A percentile compares a stretch with the other conserved stretches of the same genome.
phyloP scores from a whole-genome alignment of 2,329 filamentous ascomycete species.

The Monosporascus sp. region DNA sequence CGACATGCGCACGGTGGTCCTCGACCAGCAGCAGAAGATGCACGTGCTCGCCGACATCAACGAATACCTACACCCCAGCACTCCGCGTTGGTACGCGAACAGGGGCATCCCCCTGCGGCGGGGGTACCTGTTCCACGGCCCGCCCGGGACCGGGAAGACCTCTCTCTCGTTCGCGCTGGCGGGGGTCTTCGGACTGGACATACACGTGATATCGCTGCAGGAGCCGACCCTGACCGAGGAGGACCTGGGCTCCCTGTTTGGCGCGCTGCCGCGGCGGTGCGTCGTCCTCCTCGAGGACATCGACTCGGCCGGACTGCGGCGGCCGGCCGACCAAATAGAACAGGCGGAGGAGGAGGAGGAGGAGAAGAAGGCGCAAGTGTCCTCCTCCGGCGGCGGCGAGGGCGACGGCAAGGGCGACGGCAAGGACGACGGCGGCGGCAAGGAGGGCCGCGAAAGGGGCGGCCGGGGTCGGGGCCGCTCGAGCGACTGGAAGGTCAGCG shows the following conservation, averaged over 20 bases:
- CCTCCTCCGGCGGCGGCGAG: not conserved
- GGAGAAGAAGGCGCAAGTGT: slow-evolving; percentile 1
- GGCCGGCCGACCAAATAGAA: slow-evolving; percentile 27
- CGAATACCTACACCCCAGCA: slow-evolving; percentile 68
- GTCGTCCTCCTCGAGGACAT: slow-evolving; percentile 67
- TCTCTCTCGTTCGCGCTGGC: slow-evolving; percentile 62
- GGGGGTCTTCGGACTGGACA: slow-evolving; percentile 60
- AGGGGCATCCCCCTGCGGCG: slow-evolving; percentile 71
- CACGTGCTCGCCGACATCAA: slow-evolving; percentile 67
- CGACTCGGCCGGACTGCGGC: slow-evolving; percentile 56
- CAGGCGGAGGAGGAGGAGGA: slow-evolving; percentile 20
- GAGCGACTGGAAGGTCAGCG: slow-evolving; percentile 34
- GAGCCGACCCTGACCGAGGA: slow-evolving; percentile 59
- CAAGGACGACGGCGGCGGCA: slow-evolving; percentile 9
- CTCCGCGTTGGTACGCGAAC: slow-evolving; percentile 67
- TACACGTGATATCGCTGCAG: slow-evolving; percentile 58
- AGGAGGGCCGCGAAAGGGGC: slow-evolving; percentile 5
- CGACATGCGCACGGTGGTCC: slow-evolving; percentile 69
- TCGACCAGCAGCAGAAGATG: slow-evolving; percentile 62
- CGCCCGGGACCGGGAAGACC: slow-evolving; percentile 70
- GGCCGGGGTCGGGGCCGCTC: slow-evolving; percentile 11
- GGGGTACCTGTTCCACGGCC: slow-evolving; percentile 74
- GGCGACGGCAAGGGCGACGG: slow-evolving; percentile 10
- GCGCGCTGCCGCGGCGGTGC: slow-evolving; percentile 54
- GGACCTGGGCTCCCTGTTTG: slow-evolving; percentile 54